Percentiles rank a stretch among this genome's conserved stretches.
Evolutionary conservation across 106 monocot genomes (phyloP).

Genomic region (Vanilla planifolia): DNA sequence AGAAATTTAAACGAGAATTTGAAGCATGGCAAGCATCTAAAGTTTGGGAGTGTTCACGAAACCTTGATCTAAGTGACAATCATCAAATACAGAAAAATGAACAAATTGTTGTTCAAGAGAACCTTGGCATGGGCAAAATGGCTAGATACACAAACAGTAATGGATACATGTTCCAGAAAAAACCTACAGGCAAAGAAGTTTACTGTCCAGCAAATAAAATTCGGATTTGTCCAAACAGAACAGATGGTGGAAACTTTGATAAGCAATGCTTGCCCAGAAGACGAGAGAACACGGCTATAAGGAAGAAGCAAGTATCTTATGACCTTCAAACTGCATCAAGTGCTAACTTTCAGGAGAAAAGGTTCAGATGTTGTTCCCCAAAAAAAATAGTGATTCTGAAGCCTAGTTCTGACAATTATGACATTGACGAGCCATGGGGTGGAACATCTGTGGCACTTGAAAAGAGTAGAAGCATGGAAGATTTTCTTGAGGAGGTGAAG

Average conservation of each 20-base stretch:
- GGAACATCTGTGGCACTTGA: conserved; percentile 38
- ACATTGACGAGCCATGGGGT: conserved; percentile 33
- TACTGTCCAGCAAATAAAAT: background rate
- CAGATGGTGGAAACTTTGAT: background rate
- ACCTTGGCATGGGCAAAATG: conserved; percentile 48
- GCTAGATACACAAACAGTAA: conserved; percentile 12
- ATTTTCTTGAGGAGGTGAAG: conserved; percentile 83
- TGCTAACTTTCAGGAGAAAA: background rate
- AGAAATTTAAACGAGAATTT: conserved; percentile 89
- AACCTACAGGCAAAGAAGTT: background rate
- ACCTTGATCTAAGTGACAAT: conserved; percentile 15
- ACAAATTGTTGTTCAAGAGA: conserved; percentile 41
- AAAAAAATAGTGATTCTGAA: conserved; percentile 80
- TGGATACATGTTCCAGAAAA: background rate
- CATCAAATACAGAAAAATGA: conserved; percentile 4
- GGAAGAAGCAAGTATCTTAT: background rate
- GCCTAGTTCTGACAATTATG: conserved; percentile 48
- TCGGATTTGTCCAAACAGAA: background rate
- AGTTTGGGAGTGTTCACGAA: conserved; percentile 42
- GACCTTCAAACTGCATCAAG: background rate
- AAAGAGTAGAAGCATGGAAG: conserved; percentile 42
- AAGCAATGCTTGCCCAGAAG: background rate
- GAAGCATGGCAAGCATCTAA: conserved; percentile 75
- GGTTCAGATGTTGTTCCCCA: conserved; percentile 20
- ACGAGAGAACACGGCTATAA: background rate